Evolutionary conservation across 805 yeast genomes (phyloP).

Genomic region (Wickerhamomyces alni): DNA sequence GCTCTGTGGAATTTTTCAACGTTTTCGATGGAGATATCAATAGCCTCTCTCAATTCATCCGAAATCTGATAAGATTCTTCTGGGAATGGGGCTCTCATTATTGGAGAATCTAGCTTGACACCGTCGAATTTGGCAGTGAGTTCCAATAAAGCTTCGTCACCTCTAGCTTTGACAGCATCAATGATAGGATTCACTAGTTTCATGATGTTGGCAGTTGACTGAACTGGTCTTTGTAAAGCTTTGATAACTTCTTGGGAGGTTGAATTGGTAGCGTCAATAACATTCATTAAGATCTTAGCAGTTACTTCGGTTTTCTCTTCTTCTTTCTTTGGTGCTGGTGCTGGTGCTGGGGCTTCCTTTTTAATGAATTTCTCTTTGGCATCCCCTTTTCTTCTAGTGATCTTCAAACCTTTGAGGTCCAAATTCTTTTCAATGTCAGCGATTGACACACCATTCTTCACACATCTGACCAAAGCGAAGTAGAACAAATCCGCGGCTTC

Average conservation of each 20-base stretch:
- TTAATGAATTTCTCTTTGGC: slow-evolving; percentile 77
- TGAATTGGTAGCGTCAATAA: slow-evolving; percentile 43
- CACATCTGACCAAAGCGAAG: slow-evolving; percentile 68
- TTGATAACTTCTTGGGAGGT: slow-evolving; percentile 42
- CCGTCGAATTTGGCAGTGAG: slow-evolving; percentile 88
- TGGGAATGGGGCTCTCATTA: slow-evolving; percentile 85
- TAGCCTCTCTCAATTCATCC: slow-evolving; percentile 72
- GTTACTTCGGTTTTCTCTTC: slow-evolving; percentile 24
- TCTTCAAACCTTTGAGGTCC: slow-evolving; percentile 77
- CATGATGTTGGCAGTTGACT: slow-evolving; percentile 89
- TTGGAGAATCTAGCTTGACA: slow-evolving; percentile 65
- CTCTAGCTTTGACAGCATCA: slow-evolving; percentile 64
- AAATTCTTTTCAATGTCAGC: slow-evolving; percentile 80
- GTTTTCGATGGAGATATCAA: slow-evolving; percentile 85
- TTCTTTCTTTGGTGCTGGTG: slow-evolving; percentile 14
- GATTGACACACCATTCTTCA: slow-evolving; percentile 72
- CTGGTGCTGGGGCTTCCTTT: slow-evolving; percentile 16
- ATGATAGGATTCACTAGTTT: slow-evolving; percentile 87
- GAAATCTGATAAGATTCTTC: slow-evolving; percentile 65
- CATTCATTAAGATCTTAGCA: slow-evolving; percentile 22
- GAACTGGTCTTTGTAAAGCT: slow-evolving; percentile 90
- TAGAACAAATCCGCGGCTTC: slow-evolving; percentile 92
- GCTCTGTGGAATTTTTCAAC: slow-evolving; percentile 92
- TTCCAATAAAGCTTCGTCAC: slow-evolving; percentile 87
- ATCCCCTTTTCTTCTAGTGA: slow-evolving; percentile 91